These are phyloP conservation scores for Achaetomium macrosporum DNA, from an alignment of 2,329 filamentous ascomycete species.

Conservation along the genomic window DNA sequence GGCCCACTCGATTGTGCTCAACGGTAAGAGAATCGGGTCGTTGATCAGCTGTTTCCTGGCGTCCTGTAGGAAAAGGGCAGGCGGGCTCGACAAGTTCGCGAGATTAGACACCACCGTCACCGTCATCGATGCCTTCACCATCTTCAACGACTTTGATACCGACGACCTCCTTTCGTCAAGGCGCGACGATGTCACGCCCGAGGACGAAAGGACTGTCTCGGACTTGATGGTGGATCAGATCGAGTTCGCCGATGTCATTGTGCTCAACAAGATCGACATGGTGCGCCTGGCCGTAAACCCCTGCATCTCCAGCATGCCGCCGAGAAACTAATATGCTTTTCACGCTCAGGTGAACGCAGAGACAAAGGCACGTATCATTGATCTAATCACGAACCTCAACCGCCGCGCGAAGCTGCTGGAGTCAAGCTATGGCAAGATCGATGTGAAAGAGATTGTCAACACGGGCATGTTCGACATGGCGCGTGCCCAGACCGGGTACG, in stretches of 20 bases:
- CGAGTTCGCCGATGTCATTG: slow-evolving; percentile 70
- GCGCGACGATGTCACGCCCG: slow-evolving; percentile 54
- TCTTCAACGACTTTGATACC: slow-evolving; percentile 67
- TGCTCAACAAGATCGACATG: too few relatives aligned
- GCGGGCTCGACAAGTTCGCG: too few relatives aligned
- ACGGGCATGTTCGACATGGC: slow-evolving; percentile 61
- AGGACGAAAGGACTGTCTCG: slow-evolving; percentile 68
- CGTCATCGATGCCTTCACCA: slow-evolving; percentile 66
- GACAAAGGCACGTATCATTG: too few relatives aligned
- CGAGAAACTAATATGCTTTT: too few relatives aligned
- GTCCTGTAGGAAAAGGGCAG: too few relatives aligned
- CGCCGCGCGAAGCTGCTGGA: slow-evolving; percentile 36
- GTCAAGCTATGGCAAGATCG: slow-evolving; percentile 51
- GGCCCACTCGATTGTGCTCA: too few relatives aligned
- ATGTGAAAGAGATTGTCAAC: slow-evolving; percentile 58
- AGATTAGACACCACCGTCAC: slow-evolving; percentile 64
- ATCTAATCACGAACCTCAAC: too few relatives aligned
- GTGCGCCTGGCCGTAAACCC: too few relatives aligned
- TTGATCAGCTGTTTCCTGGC: too few relatives aligned
- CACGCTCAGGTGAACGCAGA: too few relatives aligned
- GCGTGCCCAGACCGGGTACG: slow-evolving; percentile 57
- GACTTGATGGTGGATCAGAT: slow-evolving; percentile 74
- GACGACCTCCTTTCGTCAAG: slow-evolving; percentile 60
- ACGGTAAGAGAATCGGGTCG: too few relatives aligned
- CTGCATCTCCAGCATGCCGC: too few relatives aligned